Evolutionary conservation across 495 filamentous ascomycete genomes (phyloP).

Genomic region (Penicillium bialowiezense): DNA sequence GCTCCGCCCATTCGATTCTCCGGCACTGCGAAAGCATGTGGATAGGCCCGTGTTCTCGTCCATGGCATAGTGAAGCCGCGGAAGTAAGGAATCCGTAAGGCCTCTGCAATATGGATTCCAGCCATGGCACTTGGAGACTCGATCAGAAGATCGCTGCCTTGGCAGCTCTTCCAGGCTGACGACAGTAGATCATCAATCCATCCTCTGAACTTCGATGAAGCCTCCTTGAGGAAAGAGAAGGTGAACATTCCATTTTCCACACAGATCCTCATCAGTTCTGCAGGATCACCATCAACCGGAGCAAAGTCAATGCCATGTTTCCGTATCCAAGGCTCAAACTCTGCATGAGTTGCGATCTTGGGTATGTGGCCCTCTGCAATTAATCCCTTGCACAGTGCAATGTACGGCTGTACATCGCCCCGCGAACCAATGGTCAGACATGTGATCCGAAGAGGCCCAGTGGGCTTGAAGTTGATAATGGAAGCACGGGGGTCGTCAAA

Average conservation of each 20-base stretch:
- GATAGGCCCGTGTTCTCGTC: conserved; percentile 93
- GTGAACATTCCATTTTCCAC: conserved; percentile 98
- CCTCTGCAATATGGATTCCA: conserved; percentile 98
- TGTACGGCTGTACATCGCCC: conserved; percentile 96
- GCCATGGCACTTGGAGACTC: conserved; percentile 98
- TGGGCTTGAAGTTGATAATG: conserved; percentile 91
- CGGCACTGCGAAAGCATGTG: conserved; percentile 95
- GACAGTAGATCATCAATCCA: conserved; percentile 88
- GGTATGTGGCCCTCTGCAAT: conserved; percentile 82
- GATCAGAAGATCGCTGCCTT: conserved; percentile 85
- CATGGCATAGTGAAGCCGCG: conserved; percentile 98
- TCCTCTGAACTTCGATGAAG: conserved; percentile 82
- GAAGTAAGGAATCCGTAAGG: conserved; percentile 91
- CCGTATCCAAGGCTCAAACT: conserved; percentile 87
- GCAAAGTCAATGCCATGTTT: conserved; percentile 91
- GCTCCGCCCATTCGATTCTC: conserved; percentile 90
- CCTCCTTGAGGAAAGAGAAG: conserved; percentile 82
- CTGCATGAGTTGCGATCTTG: conserved; percentile 85
- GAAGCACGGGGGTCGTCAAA: conserved; percentile 93
- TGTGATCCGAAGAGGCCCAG: conserved; percentile 77
- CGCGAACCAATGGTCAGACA: conserved; percentile 95
- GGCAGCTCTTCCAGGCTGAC: conserved; percentile 82
- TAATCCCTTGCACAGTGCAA: conserved; percentile 89
- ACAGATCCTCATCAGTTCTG: conserved; percentile 91
- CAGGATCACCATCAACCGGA: conserved; percentile 85